These are phyloP conservation scores for Fusarium coicis DNA, from an alignment of 2,329 filamentous ascomycete species.

Conservation along the genomic window DNA sequence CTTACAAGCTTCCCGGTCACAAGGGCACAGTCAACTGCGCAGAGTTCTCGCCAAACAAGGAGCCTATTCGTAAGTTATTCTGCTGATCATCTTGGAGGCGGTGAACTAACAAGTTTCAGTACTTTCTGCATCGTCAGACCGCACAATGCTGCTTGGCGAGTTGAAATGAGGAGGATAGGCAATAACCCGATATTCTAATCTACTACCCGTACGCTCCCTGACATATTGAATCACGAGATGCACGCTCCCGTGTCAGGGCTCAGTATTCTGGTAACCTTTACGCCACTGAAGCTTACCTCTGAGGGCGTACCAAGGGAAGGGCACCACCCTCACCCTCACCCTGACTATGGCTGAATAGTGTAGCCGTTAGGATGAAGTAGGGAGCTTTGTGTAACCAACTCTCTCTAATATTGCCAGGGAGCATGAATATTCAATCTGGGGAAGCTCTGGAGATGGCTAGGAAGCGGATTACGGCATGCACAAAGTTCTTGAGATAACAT, in stretches of 20 bases:
- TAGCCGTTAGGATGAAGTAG: not conserved
- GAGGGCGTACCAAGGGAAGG: not conserved
- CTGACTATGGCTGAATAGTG: conserved; percentile 3
- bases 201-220: conserved; percentile 4
- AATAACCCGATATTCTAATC: conserved; percentile 51
- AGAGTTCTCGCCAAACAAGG: conserved; percentile 84
- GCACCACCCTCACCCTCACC: not conserved
- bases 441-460: conserved; percentile 6
- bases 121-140: conserved; percentile 89
- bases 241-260: not conserved
- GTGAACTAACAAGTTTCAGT: conserved; percentile 66
- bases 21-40: conserved; percentile 96
- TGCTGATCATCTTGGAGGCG: not conserved
- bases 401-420: conserved; percentile 16
- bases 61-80: conserved; percentile 80
- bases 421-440: conserved; percentile 18
- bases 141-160: conserved; percentile 85
- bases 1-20: conserved; percentile 96
- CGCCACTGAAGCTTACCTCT: not conserved
- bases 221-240: conserved; percentile 1
- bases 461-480: conserved; percentile 24
- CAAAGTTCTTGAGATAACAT: conserved; percentile 22
- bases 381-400: conserved; percentile 13
- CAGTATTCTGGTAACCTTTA: not conserved
- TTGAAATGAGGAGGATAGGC: conserved; percentile 61